Conservation (phyloP, 306 rosid genomes). For the Heteromeles arbutifolia region DNA sequence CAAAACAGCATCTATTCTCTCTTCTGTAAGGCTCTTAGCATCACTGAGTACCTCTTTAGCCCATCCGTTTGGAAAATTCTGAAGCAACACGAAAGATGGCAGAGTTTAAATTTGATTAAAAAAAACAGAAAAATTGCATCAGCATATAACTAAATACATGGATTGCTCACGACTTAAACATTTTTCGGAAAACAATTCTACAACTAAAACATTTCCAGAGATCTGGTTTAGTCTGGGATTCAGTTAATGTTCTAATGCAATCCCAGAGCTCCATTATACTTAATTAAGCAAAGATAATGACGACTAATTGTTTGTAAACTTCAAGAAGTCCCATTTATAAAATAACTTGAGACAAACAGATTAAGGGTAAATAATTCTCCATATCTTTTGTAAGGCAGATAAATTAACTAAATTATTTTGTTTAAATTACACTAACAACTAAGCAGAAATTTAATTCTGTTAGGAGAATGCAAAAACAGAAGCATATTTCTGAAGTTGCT, state of each 20-base stretch:
- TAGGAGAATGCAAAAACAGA: too few relatives aligned
- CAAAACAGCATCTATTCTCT: conserved; percentile 32
- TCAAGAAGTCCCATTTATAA: too few relatives aligned
- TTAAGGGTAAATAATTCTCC: background rate
- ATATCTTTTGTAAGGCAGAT: background rate
- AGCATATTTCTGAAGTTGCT: background rate
- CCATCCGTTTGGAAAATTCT: conserved; percentile 31
- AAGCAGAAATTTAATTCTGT: background rate
- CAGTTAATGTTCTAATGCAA: too few relatives aligned
- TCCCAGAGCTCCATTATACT: background rate
- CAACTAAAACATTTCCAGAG: too few relatives aligned
- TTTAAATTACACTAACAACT: background rate
- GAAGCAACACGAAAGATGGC: background rate
- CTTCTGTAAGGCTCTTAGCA: conserved; percentile 34
- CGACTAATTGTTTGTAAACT: too few relatives aligned
- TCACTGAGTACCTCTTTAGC: conserved; percentile 26
- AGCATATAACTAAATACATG: background rate
- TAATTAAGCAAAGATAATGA: too few relatives aligned
- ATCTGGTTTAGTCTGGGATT: too few relatives aligned
- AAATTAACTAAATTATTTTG: background rate
- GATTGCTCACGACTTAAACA: background rate
- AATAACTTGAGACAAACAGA: background rate
- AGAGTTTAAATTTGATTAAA: background rate
- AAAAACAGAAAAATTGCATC: background rate
- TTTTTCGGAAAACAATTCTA: background rate